Evolutionary conservation across 164 flowering plant genomes (phyloP), one percentile per base, ranked within the genome.

Genomic region (Magnolia officinalis): DNA sequence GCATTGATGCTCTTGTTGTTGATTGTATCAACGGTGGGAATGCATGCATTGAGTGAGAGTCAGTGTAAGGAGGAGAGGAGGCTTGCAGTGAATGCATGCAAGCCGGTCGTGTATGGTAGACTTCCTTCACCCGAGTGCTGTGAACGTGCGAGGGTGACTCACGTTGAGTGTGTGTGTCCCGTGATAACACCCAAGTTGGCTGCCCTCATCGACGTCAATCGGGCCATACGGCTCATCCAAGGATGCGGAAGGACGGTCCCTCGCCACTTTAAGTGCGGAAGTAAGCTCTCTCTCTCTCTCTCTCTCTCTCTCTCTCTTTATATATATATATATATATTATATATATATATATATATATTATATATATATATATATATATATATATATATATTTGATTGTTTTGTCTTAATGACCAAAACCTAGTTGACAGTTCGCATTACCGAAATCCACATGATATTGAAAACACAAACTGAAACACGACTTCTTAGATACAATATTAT

Each of bases 261-360:
- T 71, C 84, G 83, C n/a, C 84, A 85, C 79, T 83, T 69, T 82
- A 83, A 81, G 75, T 81, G 86, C 71, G 84, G 86, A 23, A 85
- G 82, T 83, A 82, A 79, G 82, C 63, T 76, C 64, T 58, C 24
- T 49, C 31, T 55, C 50, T 73, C 58, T 45, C 51, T 65, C 63
- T 67, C 67, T 76, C 64, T 58, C 24, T 58, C 24, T 49, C 31
- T 55, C 50, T 73, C 58, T 45, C 50, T 24, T 0, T 24, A 24
- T 24, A 24, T 24, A 24, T 24, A 1, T 24, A 24, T 24, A 24
- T 24, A 24, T 24, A 24, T n/a, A n/a, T n/a, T 24, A 24, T 24
- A 1, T 24, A 24, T 24, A 24, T 24, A 24, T 24, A 24, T 24
- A 24, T 24, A 24, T 24, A 1, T 24, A 24, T 24, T n/a, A 24